Percentiles rank a stretch among this genome's conserved stretches.
phyloP scores from a whole-genome alignment of 169 alveolate genomes.

The Plasmodium gaboni region DNA sequence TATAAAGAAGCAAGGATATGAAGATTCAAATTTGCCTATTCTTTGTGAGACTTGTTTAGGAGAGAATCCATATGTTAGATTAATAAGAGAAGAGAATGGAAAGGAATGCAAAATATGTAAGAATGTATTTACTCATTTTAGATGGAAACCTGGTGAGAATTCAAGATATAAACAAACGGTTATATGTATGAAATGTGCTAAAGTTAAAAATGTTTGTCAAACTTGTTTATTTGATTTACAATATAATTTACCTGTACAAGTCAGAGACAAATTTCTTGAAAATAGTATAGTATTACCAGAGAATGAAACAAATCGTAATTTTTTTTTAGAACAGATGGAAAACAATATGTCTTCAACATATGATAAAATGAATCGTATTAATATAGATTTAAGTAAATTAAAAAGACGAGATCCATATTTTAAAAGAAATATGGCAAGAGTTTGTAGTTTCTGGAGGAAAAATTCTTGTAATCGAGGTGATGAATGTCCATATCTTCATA shows the following conservation, averaged over 20 bases:
- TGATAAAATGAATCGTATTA: constrained; percentile 36
- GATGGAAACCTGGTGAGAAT: constrained; percentile 98
- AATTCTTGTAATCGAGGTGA: constrained; percentile 96
- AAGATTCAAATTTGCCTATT: constrained; percentile 96
- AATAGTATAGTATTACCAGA: constrained; percentile 79
- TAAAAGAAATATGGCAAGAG: constrained; percentile 94
- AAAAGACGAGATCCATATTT: constrained; percentile 91
- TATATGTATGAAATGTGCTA: constrained; percentile 98
- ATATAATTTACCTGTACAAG: constrained; percentile 97
- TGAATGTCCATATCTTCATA: constrained; percentile 93
- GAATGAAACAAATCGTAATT: constrained; percentile 83
- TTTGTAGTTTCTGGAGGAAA: constrained; percentile 95
- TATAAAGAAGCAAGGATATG: constrained; percentile 85
- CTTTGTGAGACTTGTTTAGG: constrained; percentile 98
- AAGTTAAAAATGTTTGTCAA: constrained; percentile 98
- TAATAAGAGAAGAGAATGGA: constrained; percentile 95
- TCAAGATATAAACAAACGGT: constrained; percentile 97
- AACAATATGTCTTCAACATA: constrained; percentile 68
- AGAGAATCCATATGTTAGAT: constrained; percentile 96
- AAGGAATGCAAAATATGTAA: constrained; percentile 97
- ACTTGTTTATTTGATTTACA: constrained; percentile 97
- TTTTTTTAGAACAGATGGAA: constrained; percentile 82
- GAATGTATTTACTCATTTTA: constrained; percentile 97
- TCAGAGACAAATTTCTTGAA: constrained; percentile 92
- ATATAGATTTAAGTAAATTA: constrained; percentile 79